phyloP scores from a whole-genome alignment of 2,329 filamentous ascomycete genomes.

The Aspergillus phoenicis region DNA sequence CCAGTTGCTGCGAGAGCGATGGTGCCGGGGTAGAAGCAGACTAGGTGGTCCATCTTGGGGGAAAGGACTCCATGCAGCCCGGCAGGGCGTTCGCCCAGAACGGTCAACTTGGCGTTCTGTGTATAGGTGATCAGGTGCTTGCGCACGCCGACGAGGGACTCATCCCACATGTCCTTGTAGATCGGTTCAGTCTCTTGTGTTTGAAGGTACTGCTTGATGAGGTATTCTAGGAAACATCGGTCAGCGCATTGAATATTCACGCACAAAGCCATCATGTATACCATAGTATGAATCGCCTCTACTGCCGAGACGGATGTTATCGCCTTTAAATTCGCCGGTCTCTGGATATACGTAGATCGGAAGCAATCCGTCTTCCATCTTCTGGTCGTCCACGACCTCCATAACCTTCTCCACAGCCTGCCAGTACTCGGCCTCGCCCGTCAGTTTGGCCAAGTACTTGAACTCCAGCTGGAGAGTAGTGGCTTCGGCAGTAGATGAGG shows the following conservation, averaged over 20 bases:
- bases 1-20: slow-evolving; percentile 87
- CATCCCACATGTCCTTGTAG: slow-evolving; percentile 91
- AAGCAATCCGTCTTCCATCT: slow-evolving; percentile 76
- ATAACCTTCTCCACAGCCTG: slow-evolving; percentile 89
- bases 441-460: slow-evolving; percentile 94
- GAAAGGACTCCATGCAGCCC: slow-evolving; percentile 68
- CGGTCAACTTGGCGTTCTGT: slow-evolving; percentile 75
- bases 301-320: slow-evolving; percentile 88
- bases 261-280: slow-evolving; percentile 25
- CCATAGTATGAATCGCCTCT: slow-evolving; percentile 94
- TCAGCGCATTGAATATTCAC: not conserved
- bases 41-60: slow-evolving; percentile 97
- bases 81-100: slow-evolving; percentile 80
- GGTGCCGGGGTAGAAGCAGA: slow-evolving; percentile 96
- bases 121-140: slow-evolving; percentile 93
- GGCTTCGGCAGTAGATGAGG: slow-evolving; percentile 91
- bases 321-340: slow-evolving; percentile 74
- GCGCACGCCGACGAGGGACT: slow-evolving; percentile 79
- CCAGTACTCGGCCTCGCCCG: slow-evolving; percentile 91
- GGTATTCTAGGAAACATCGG: slow-evolving; percentile 65
- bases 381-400: slow-evolving; percentile 82
- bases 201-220: slow-evolving; percentile 97
- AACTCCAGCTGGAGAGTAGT: slow-evolving; percentile 92
- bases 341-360: slow-evolving; percentile 88
- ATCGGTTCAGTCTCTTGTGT: slow-evolving; percentile 82